Base-by-base conservation (phyloP, 306 rosid genomes). In the Quercus cerris region DNA sequence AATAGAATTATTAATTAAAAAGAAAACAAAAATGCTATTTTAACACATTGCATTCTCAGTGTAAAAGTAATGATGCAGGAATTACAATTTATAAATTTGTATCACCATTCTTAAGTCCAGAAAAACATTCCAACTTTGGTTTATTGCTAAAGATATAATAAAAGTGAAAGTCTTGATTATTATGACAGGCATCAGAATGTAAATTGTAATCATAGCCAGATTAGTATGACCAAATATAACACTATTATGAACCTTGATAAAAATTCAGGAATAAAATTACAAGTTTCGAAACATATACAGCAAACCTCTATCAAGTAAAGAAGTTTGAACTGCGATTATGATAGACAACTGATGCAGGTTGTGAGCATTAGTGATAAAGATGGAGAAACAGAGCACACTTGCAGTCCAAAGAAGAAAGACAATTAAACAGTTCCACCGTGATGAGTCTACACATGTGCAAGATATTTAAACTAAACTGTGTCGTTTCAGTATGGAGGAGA, bases 351-450 rank as follows among this genome's bases (percentile, higher is more conserved):
- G 82, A 91, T 87, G 90, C 97, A 95, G 54, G 90, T 93, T 25
- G 99, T 95, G 72, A 95, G 94, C 98, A 91, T 95, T 12, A 95
- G 89, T n/a, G n/a, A n/a, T n/a, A n/a, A n/a, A n/a, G n/a, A n/a
- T n/a, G n/a, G n/a, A n/a, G n/a, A n/a, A n/a, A n/a, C n/a, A n/a
- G n/a, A n/a, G n/a, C n/a, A n/a, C n/a, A n/a, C n/a, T n/a, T n/a
- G n/a, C n/a, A n/a, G n/a, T n/a, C n/a, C n/a, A n/a, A n/a, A n/a
- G n/a, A n/a, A n/a, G n/a, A n/a, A n/a, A n/a, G n/a, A n/a, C n/a
- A n/a, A n/a, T n/a, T n/a, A n/a, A n/a, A n/a, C n/a, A n/a, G n/a
- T n/a, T n/a, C n/a, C n/a, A n/a, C n/a, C n/a, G n/a, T n/a, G n/a
- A n/a, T n/a, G n/a, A n/a, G n/a, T n/a, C n/a, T n/a, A n/a, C n/a